Percentiles rank a stretch among this genome's conserved stretches.
Evolutionary conservation across 1,284 basidiomycete species (phyloP).

Genomic region (Heterobasidion parviporum): DNA sequence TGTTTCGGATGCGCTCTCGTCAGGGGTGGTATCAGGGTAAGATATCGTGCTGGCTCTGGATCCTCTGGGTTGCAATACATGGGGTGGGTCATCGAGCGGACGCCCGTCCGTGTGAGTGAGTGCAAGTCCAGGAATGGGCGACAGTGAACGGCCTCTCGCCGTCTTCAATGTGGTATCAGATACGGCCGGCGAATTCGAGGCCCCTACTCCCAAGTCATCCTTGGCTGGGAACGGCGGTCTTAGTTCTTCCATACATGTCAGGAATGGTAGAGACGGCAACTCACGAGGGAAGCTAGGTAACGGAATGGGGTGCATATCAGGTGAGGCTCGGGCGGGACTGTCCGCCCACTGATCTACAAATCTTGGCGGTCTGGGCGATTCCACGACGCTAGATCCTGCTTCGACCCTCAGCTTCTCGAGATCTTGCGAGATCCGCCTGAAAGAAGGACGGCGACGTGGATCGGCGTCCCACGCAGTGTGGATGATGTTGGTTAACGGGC

Average conservation of each 20-base stretch:
- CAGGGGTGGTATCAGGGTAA: slow-evolving; percentile 3
- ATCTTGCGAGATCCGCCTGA: slow-evolving; percentile 33
- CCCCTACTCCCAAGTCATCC: neutral
- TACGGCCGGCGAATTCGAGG: neutral
- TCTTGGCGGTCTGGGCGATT: slow-evolving; percentile 16
- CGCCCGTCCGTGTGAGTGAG: neutral
- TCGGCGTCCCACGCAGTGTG: slow-evolving; percentile 40
- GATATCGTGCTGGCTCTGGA: neutral
- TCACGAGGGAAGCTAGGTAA: slow-evolving; percentile 2
- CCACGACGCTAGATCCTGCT: slow-evolving; percentile 15
- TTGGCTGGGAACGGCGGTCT: neutral
- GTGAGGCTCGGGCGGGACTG: slow-evolving; percentile 6
- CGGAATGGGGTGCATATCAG: slow-evolving; percentile 9
- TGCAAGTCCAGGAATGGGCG: neutral
- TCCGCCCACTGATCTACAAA: slow-evolving; percentile 6
- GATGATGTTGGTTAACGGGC: slow-evolving; percentile 30
- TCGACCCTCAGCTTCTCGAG: slow-evolving; percentile 28
- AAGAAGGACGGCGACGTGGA: slow-evolving; percentile 37
- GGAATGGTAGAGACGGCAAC: neutral
- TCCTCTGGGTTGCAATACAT: neutral
- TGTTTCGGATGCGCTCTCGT: slow-evolving; percentile 9
- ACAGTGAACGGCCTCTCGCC: neutral
- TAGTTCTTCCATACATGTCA: neutral
- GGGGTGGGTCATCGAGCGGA: too few species aligned
- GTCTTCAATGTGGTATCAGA: neutral